Evolutionary conservation across 1,139 yeast genomes (phyloP), one percentile per base, ranked within the genome.

Genomic region (Lizanozyma gosingica): DNA sequence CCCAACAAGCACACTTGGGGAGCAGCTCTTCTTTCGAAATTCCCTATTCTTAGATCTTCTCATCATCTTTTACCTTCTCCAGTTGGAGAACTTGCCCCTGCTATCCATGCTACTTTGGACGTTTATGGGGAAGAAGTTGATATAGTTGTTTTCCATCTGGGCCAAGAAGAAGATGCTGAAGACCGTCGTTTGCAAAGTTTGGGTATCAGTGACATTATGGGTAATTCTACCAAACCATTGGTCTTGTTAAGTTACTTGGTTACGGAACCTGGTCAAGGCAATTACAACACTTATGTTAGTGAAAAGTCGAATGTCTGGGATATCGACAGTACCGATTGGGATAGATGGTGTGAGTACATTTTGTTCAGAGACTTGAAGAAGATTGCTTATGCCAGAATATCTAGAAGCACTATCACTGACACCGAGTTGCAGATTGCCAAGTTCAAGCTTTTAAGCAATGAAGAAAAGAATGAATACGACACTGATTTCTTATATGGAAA

Each of bases 1-100:
- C 97, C 98, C 43, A 86, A 88, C 59, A 84, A 90, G 60, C 97
- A 92, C 62, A 92, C 98, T 0, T 92, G 98, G 98, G 98, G 98
- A 35, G 84, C 94, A 39, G 94, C 94, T 2, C 70, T 92, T 46
- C 69, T 92, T 48, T 88, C 97, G 32, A 88, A 90, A 58, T 92
- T 90, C 73, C 98, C 98, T 22, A 92, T 92, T 47, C 53, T 92
- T 45, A 76, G 83, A 55, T 87, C 97, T 2, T 80, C 90, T 1
- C 98, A 92, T 60, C 94, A 88, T 58, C 69, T 92, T 52, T 67
- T 92, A 46, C 97, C 98, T 4, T 82, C 96, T 2, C 98, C 98
- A 2, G 96, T 86, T 27, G 98, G 98, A 34, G 98, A 92, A 65
- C 71, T 92, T 45, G 98, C 98, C 0, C 98, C 98, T 3, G 98